These are phyloP conservation scores for Buxus sempervirens DNA, from an alignment of 164 flowering plant genomes.

Conservation along the genomic window DNA sequence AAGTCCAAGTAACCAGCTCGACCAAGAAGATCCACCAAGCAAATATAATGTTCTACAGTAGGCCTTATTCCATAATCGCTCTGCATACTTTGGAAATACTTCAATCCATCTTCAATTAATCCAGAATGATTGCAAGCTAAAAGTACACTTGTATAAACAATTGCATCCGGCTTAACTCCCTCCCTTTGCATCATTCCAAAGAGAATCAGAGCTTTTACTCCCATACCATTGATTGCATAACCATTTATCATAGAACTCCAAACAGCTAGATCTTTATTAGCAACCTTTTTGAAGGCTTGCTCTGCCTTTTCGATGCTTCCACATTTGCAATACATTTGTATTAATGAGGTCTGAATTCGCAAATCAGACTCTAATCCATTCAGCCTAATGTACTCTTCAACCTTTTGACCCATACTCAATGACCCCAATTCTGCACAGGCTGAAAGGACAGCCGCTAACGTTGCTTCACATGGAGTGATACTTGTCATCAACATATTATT, in stretches of 20 bases:
- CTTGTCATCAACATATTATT: slow-evolving; percentile 15
- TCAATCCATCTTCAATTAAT: slow-evolving; percentile 30
- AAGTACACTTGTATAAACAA: slow-evolving; percentile 28
- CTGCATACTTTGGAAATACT: slow-evolving; percentile 30
- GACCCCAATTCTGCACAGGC: slow-evolving; percentile 48
- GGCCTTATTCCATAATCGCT: slow-evolving; percentile 30
- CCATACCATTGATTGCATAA: slow-evolving; percentile 37
- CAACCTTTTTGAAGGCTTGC: slow-evolving; percentile 23
- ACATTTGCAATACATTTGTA: slow-evolving; percentile 42
- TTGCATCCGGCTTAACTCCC: slow-evolving; percentile 28
- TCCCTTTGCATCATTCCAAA: slow-evolving; percentile 28
- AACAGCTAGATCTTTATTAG: slow-evolving; percentile 30
- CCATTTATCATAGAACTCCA: slow-evolving; percentile 47
- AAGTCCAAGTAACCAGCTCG: slow-evolving; percentile 31
- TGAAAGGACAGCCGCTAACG: slow-evolving; percentile 28
- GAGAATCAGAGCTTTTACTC: slow-evolving; percentile 32
- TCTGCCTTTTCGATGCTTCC: slow-evolving; percentile 34
- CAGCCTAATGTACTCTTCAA: slow-evolving; percentile 25
- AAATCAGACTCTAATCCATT: slow-evolving; percentile 24
- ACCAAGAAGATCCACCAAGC: slow-evolving; percentile 30
- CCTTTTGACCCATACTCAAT: slow-evolving; percentile 25
- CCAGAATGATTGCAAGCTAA: slow-evolving; percentile 41
- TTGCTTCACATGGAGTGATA: slow-evolving; percentile 29
- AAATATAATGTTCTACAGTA: slow-evolving; percentile 28
- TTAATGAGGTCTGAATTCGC: slow-evolving; percentile 33